Conservation (phyloP, 2,329 filamentous ascomycete species). For the Clonostachys solani region DNA sequence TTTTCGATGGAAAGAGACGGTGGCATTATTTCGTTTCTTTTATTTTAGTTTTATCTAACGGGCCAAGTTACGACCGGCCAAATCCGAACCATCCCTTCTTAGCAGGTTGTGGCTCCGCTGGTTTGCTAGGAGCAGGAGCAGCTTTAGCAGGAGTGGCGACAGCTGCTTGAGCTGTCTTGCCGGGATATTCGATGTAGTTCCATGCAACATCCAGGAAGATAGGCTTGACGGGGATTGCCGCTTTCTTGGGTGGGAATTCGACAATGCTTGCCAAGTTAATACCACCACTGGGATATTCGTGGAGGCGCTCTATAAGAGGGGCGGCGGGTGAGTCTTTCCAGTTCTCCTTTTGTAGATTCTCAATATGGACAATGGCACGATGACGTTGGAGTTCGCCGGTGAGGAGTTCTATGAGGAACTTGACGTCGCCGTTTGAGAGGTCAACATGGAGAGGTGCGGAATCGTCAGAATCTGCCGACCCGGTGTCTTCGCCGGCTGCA, state of each 20-base stretch:
- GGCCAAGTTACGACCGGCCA: conserved; percentile 32
- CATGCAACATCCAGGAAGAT: conserved; percentile 94
- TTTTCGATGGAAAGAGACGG: too few species aligned
- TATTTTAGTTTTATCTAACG: background rate
- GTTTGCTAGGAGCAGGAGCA: conserved; percentile 21
- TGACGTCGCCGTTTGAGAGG: conserved; percentile 54
- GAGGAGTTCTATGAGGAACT: conserved; percentile 58
- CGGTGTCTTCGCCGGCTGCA: conserved; percentile 42
- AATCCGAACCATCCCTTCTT: conserved; percentile 81
- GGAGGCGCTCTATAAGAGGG: conserved; percentile 71
- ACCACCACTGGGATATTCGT: conserved; percentile 67
- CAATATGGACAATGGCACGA: conserved; percentile 81
- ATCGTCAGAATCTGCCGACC: conserved; percentile 15
- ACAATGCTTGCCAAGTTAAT: conserved; percentile 79
- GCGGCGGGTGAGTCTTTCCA: conserved; percentile 28
- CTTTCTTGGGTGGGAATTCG: conserved; percentile 78
- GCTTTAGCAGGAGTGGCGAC: conserved; percentile 14
- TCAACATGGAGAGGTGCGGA: conserved; percentile 55
- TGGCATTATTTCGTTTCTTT: background rate
- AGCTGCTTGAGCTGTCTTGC: conserved; percentile 23
- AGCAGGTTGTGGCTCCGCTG: conserved; percentile 31
- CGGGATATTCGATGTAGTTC: conserved; percentile 95
- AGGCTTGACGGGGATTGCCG: conserved; percentile 85
- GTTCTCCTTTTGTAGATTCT: conserved; percentile 53
- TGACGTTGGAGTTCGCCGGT: conserved; percentile 72